Percentiles rank a stretch among this genome's conserved stretches.
phyloP scores from a whole-genome alignment of 371 early-diverging fungal genomes.

The Mortierella sp. region DNA sequence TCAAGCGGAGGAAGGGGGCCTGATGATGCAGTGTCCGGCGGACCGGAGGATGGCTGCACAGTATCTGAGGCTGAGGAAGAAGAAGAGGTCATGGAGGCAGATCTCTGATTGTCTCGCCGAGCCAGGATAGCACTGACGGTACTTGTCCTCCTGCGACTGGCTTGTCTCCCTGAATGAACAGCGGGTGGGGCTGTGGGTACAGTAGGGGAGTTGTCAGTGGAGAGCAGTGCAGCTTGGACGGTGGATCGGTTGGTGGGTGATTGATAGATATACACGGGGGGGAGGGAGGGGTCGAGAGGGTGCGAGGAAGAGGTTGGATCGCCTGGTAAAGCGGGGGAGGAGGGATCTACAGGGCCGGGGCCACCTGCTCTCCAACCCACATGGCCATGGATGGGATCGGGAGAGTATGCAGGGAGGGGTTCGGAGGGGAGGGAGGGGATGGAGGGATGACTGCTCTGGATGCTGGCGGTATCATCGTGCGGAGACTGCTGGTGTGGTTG shows the following conservation, averaged over 20 bases:
- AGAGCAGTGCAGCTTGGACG: constrained; percentile 24
- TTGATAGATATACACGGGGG: constrained; percentile 33
- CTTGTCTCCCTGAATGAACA: neutral
- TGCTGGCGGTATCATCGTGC: constrained; percentile 10
- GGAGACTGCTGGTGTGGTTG: constrained; percentile 3
- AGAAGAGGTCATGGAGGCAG: constrained; percentile 6
- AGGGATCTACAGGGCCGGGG: neutral
- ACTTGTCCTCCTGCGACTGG: constrained; percentile 3
- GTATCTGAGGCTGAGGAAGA: neutral
- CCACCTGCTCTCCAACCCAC: constrained; percentile 21
- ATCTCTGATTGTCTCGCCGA: constrained; percentile 8
- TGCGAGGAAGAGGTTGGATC: neutral
- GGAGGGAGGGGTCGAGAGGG: constrained; percentile 12
- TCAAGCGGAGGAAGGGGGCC: no score
- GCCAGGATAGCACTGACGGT: constrained; percentile 10
- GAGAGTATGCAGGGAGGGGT: constrained; percentile 24
- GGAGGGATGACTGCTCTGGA: constrained; percentile 14
- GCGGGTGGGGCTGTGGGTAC: constrained; percentile 3
- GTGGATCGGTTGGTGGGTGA: constrained; percentile 18
- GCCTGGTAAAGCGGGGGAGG: constrained; percentile 2
- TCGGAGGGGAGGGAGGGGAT: constrained; percentile 19
- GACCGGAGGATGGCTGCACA: no score
- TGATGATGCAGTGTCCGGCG: no score
- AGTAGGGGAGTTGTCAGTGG: constrained; percentile 30
- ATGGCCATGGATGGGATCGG: constrained; percentile 22